These are phyloP conservation scores for Mortierella sp. DNA, from an alignment of 371 early-diverging fungal species.

Conservation along the genomic window DNA sequence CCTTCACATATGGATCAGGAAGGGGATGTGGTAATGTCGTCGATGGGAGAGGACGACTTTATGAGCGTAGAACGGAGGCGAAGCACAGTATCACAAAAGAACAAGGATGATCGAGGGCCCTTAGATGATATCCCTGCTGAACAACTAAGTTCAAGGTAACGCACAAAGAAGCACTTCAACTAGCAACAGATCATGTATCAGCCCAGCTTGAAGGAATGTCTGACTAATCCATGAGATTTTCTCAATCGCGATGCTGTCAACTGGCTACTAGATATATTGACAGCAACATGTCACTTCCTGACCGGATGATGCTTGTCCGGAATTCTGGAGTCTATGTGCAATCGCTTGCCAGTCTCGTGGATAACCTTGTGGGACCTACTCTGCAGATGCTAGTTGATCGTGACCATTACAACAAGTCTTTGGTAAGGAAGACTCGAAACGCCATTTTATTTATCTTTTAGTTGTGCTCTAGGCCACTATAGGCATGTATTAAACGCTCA, in stretches of 20 bases:
- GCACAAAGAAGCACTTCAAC: neutral
- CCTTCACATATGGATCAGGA: conserved; percentile 29
- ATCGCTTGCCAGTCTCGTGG: conserved; percentile 61
- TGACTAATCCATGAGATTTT: too few relatives aligned
- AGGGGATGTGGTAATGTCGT: conserved; percentile 39
- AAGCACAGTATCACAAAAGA: conserved; percentile 33
- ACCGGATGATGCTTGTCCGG: conserved; percentile 59
- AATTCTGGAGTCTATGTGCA: conserved; percentile 70
- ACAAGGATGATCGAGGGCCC: conserved; percentile 38
- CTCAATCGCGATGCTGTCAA: too few relatives aligned
- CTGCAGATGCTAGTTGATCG: conserved; percentile 55
- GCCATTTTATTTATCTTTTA: neutral
- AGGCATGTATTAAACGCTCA: neutral
- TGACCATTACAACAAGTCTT: conserved; percentile 45
- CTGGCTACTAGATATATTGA: conserved; percentile 21
- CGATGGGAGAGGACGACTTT: conserved; percentile 3
- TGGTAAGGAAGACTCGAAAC: conserved; percentile 17
- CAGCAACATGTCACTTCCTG: conserved; percentile 31
- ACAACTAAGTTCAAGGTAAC: conserved; percentile 34
- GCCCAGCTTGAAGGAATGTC: too few relatives aligned
- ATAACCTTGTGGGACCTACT: conserved; percentile 66
- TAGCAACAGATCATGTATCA: neutral
- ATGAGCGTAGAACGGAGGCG: neutral
- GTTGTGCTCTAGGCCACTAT: neutral
- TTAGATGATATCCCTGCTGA: conserved; percentile 42